Conservation (phyloP, 345 rosid genomes). For the Nephelium lappaceum region DNA sequence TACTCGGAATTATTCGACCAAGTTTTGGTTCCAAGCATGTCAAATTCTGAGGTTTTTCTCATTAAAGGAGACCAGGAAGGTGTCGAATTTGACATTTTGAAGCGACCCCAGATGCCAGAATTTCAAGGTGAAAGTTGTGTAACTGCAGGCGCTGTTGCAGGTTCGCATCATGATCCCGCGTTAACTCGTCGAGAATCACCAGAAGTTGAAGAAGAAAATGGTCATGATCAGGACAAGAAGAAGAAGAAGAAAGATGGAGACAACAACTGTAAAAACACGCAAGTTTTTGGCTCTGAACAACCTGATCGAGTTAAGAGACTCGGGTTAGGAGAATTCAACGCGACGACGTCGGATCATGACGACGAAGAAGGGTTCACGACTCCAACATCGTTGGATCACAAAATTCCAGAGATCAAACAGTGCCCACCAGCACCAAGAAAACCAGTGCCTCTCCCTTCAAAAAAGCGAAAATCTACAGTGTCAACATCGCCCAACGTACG, state of each 20-base stretch:
- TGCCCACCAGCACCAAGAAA: conserved; percentile 69
- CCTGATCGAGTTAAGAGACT: background rate
- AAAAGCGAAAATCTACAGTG: conserved; percentile 37
- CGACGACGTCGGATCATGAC: background rate
- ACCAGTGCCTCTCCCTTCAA: conserved; percentile 24
- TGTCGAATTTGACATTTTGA: conserved; percentile 30
- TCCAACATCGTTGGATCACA: conserved; percentile 53
- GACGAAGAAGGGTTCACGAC: conserved; percentile 61
- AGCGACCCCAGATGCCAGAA: conserved; percentile 23
- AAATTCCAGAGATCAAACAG: conserved; percentile 41
- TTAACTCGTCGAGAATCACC: background rate
- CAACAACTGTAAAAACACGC: background rate
- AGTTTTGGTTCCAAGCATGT: conserved; percentile 17
- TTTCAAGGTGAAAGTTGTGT: background rate
- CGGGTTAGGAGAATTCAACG: background rate
- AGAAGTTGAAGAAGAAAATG: background rate
- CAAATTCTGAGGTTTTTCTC: conserved; percentile 35
- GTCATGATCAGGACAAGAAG: background rate
- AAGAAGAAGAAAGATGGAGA: background rate
- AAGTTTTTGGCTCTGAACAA: background rate
- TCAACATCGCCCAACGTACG: conserved; percentile 14
- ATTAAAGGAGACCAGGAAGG: conserved; percentile 30
- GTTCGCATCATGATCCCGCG: background rate
- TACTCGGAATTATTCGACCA: background rate
- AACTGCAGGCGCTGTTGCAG: background rate